Base-by-base conservation (phyloP, 176 grass and related monocot genomes). In the Bonia amplexicaulis region DNA sequence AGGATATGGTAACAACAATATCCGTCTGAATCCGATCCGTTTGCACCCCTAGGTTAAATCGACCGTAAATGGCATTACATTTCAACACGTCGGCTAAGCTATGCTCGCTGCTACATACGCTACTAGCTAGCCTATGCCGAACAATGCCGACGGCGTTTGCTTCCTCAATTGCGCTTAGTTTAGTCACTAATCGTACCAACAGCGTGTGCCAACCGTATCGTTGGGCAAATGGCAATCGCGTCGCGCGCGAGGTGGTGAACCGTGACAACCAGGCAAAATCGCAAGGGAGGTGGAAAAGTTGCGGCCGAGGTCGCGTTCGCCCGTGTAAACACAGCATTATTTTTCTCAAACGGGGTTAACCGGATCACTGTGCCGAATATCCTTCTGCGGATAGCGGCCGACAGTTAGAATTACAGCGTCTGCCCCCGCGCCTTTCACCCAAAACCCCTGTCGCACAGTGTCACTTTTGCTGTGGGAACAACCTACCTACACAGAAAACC, bases 321-420 rank as follows among this genome's bases (percentile, higher is more conserved):
- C 25, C 45, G 85, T 67, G 77, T 87, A 87, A 87, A 82, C 70
- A 41, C 27, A 6, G 52, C 9, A 35, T 5, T 26, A 11, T 49
- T 82, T 49, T 60, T 20, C 8, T 33, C 48, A 0, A 5, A 12
- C 20, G 11, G 33, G 77, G 55, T 70, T 78, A 81, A 48, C 26
- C 27, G 9, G 66, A 86, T 87, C 67, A 29, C 31, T 80, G 39
- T 87, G 62, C 55, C 27, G 4, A 12, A 16, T 71, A 76, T 69
- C 48, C 85, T 46, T 8, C 17, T 41, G 49, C 31, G 6, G 80
- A 63, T 44, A 63, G 71, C 86, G 55, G 73, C 73, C 73, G 80
- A 83, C 80, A 77, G 73, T 62, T 44, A 6, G 47, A 26, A 46
- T 46, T 26, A 37, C 44, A 41, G 25, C 4, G 70, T 69, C 59